Percentiles rank a stretch among this genome's conserved stretches.
phyloP scores from a whole-genome alignment of 192 early-diverging fungal genomes.

The Linnemannia elongata region DNA sequence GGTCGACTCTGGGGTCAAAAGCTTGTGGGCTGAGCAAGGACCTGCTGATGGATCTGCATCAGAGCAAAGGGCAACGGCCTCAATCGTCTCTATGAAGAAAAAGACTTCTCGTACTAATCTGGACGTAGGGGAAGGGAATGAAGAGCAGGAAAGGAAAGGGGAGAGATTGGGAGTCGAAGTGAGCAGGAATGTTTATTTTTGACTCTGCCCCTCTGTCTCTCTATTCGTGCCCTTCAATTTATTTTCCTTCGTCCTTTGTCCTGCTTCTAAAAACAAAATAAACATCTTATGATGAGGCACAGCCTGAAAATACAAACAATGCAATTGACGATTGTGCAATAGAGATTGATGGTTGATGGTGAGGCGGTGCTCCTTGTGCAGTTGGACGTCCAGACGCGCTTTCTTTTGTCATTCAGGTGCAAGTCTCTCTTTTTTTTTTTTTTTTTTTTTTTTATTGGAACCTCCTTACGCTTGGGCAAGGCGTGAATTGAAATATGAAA shows the following conservation, averaged over 20 bases:
- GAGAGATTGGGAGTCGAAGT: background rate
- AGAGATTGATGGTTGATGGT: background rate
- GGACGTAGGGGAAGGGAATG: background rate
- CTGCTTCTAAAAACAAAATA: background rate
- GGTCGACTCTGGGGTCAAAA: background rate
- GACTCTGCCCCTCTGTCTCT: background rate
- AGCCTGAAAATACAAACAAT: background rate
- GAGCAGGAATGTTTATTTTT: slow-evolving; percentile 4
- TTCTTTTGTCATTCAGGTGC: background rate
- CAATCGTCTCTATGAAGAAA: background rate
- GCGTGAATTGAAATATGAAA: no score
- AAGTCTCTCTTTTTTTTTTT: background rate
- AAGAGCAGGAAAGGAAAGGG: background rate
- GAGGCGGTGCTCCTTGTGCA: background rate
- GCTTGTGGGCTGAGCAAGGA: slow-evolving; percentile 5
- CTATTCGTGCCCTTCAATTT: background rate
- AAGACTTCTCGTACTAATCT: background rate
- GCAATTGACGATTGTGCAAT: background rate
- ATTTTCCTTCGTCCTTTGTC: background rate
- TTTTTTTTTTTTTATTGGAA: background rate
- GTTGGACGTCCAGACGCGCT: background rate
- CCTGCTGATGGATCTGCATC: slow-evolving; percentile 2
- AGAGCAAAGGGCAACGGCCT: background rate
- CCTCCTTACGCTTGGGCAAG: no score
- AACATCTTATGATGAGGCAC: background rate